Conservation (phyloP, 2,329 filamentous ascomycete species). For the Colletotrichum tanaceti region DNA sequence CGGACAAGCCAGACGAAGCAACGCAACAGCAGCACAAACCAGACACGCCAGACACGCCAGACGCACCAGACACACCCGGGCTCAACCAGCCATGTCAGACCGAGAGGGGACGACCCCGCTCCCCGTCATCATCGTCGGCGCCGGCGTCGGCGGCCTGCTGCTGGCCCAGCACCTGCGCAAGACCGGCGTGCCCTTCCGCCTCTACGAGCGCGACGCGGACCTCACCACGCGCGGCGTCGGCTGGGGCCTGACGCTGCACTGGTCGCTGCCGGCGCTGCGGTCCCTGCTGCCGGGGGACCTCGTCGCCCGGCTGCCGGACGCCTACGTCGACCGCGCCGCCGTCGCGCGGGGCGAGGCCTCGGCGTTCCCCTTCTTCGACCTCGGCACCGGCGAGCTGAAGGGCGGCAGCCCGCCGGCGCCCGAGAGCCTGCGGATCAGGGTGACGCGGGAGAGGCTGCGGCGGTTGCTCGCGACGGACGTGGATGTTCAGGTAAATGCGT, state of each 20-base stretch:
- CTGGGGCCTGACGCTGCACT: slow-evolving; percentile 74
- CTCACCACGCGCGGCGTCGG: slow-evolving; percentile 62
- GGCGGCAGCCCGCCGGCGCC: slow-evolving; percentile 57
- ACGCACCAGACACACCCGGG: too few species aligned
- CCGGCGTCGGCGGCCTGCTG: slow-evolving; percentile 52
- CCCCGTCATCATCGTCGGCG: slow-evolving; percentile 52
- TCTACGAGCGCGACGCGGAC: slow-evolving; percentile 65
- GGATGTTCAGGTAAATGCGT: slow-evolving; percentile 50
- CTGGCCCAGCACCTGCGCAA: slow-evolving; percentile 51
- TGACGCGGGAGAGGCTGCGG: slow-evolving; percentile 60
- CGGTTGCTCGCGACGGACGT: slow-evolving; percentile 58
- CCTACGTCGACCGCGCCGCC: slow-evolving; percentile 65
- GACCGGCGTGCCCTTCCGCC: slow-evolving; percentile 54
- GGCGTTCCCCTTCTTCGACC: slow-evolving; percentile 66
- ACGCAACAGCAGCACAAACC: not conserved
- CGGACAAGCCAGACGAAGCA: not conserved
- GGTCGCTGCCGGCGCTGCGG: slow-evolving; percentile 66
- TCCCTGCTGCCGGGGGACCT: slow-evolving; percentile 62
- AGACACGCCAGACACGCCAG: not conserved
- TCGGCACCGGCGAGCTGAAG: slow-evolving; percentile 59
- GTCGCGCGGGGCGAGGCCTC: slow-evolving; percentile 59
- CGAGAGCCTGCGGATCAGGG: slow-evolving; percentile 58
- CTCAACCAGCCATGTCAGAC: slow-evolving; percentile 6
- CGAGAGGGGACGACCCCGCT: slow-evolving; percentile 19
- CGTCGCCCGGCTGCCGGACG: slow-evolving; percentile 57